phyloP scores from a whole-genome alignment of 139 green algal species.

The Auxenochlorella pyrenoidosa region DNA sequence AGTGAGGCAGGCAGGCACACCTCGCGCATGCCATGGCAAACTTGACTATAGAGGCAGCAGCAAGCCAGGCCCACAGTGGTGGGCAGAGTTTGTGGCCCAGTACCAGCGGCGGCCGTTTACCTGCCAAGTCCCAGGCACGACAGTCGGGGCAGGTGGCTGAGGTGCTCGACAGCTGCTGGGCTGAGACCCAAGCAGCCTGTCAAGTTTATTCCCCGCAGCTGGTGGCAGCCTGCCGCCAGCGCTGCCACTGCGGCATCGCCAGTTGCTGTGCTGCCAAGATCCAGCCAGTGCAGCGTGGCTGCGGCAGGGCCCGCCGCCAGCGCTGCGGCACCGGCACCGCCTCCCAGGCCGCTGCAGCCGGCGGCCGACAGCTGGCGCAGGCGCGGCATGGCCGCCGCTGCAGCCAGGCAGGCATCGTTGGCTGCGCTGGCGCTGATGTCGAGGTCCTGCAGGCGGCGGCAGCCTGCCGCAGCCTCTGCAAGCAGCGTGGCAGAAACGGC shows the following conservation, averaged over 20 bases:
- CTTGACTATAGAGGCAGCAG: too few species aligned
- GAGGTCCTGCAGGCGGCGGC: neutral
- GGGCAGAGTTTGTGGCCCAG: neutral
- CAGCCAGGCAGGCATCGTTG: constrained; percentile 6
- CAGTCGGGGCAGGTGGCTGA: constrained; percentile 4
- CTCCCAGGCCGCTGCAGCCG: neutral
- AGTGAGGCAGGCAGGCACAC: neutral
- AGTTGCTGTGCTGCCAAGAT: neutral
- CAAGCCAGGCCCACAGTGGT: neutral
- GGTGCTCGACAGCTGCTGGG: neutral
- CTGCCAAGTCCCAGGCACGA: constrained; percentile 2
- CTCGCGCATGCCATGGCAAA: too few species aligned
- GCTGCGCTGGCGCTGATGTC: constrained; percentile 22
- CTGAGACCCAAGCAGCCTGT: neutral
- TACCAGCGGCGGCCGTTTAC: neutral
- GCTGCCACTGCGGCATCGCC: neutral
- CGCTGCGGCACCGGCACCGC: neutral
- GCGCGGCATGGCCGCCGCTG: neutral
- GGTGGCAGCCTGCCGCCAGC: neutral
- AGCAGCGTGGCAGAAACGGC: constrained; percentile 14
- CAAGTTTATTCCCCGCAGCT: constrained; percentile 9
- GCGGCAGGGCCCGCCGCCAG: neutral
- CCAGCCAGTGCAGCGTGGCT: neutral
- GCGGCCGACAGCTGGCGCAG: neutral
- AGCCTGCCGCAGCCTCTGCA: neutral